phyloP scores from a whole-genome alignment of 306 rosid genomes.

The Cicer pinnatifidum region DNA sequence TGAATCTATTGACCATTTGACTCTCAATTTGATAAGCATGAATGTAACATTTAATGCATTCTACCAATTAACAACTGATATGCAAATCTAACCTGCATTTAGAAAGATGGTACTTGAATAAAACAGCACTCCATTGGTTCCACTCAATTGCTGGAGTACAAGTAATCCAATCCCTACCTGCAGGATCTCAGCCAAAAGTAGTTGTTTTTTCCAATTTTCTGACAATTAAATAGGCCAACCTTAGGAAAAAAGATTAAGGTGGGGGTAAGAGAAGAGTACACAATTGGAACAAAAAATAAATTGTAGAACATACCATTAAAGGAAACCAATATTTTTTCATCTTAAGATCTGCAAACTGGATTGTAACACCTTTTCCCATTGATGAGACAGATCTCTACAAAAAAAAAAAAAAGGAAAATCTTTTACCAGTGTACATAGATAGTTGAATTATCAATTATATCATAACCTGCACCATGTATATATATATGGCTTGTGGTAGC shows the following conservation, averaged over 20 bases:
- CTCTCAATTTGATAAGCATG: too few relatives aligned
- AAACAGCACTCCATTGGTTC: conserved; percentile 78
- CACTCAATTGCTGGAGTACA: conserved; percentile 75
- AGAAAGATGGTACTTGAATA: conserved; percentile 75
- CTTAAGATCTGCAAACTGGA: conserved; percentile 72
- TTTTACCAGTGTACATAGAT: background rate
- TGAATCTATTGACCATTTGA: too few relatives aligned
- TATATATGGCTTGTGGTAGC: too few relatives aligned
- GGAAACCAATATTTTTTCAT: conserved; percentile 84
- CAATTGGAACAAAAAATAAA: background rate
- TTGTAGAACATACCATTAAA: conserved; percentile 56
- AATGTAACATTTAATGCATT: background rate
- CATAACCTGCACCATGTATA: too few relatives aligned
- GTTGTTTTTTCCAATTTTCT: conserved; percentile 18
- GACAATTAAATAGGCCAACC: background rate
- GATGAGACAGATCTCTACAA: conserved; percentile 68
- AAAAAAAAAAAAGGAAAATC: background rate
- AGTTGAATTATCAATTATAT: too few relatives aligned
- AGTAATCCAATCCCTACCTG: conserved; percentile 83
- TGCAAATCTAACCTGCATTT: conserved; percentile 62
- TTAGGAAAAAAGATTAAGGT: background rate
- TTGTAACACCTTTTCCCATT: conserved; percentile 56
- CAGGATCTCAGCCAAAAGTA: conserved; percentile 37
- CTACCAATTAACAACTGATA: background rate
- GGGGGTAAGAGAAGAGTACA: background rate